Evolutionary conservation across 345 rosid species (phyloP).

Genomic region (Carallia brachiata): DNA sequence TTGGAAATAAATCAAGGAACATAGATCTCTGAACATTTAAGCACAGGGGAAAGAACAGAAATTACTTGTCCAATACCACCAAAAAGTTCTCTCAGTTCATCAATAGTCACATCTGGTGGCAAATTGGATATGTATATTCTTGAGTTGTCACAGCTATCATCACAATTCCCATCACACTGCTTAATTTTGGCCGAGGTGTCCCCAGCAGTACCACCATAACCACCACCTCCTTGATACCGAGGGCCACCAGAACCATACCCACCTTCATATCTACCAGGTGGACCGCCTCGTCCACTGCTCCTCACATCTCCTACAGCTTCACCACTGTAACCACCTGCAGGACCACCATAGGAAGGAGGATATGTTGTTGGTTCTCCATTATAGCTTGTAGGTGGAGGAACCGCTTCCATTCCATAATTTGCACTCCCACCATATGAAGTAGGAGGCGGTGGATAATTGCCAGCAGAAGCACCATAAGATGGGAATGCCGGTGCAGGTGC

Average conservation of each 20-base stretch:
- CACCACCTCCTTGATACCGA: constrained; percentile 50
- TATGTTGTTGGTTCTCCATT: constrained; percentile 70
- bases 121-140: constrained; percentile 95
- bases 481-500: constrained; percentile 60
- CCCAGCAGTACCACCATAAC: constrained; percentile 46
- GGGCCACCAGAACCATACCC: constrained; percentile 56
- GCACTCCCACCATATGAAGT: constrained; percentile 47
- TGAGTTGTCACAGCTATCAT: constrained; percentile 81
- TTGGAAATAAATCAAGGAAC: background rate
- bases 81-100: constrained; percentile 90
- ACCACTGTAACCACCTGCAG: constrained; percentile 59
- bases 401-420: constrained; percentile 68
- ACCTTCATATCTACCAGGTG: constrained; percentile 35
- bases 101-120: constrained; percentile 90
- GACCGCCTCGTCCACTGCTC: constrained; percentile 53
- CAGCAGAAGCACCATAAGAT: constrained; percentile 62
- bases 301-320: constrained; percentile 55
- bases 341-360: constrained; percentile 72
- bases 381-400: constrained; percentile 85
- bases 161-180: constrained; percentile 91
- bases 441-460: constrained; percentile 60
- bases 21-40: background rate
- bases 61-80: constrained; percentile 99
- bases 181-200: constrained; percentile 58
- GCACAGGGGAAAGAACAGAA: constrained; percentile 22